Percentiles rank a stretch among this genome's conserved stretches.
These are phyloP conservation scores for Agarophyton chilense DNA, from an alignment of 23 red algal genomes.

Conservation along the genomic window DNA sequence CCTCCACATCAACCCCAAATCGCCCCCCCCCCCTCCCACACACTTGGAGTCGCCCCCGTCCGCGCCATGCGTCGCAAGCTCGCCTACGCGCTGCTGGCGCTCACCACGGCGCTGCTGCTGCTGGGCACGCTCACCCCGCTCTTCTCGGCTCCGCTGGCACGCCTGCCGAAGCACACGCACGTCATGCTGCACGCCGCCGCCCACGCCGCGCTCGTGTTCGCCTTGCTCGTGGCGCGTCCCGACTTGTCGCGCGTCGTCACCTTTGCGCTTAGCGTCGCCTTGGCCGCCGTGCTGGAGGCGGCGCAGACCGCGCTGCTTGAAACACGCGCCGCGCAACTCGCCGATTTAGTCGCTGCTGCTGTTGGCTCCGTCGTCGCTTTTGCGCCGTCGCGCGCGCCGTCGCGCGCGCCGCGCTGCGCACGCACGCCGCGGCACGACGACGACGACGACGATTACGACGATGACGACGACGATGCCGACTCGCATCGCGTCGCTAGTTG, in stretches of 20 bases:
- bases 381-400: conserved; percentile 19
- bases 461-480: conserved; percentile 45
- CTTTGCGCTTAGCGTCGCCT: background rate
- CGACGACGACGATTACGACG: conserved; percentile 45
- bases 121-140: conserved; percentile 40
- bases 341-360: conserved; percentile 22
- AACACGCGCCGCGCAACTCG: background rate
- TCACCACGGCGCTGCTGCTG: conserved; percentile 31
- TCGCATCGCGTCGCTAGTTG: conserved; percentile 57
- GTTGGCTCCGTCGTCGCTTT: conserved; percentile 24
- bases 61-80: background rate
- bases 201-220: conserved; percentile 20
- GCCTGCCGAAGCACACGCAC: conserved; percentile 22
- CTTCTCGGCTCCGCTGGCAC: background rate
- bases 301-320: conserved; percentile 21
- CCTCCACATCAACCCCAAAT: too few relatives aligned
- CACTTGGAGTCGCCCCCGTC: too few relatives aligned
- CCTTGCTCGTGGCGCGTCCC: too few relatives aligned
- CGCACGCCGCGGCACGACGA: too few relatives aligned
- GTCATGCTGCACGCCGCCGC: conserved; percentile 29
- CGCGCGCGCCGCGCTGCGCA: background rate
- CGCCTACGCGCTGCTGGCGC: background rate
- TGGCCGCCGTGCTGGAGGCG: background rate
- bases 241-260: too few relatives aligned
- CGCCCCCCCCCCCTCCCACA: background rate